Conservation (phyloP, 176 grass and related monocot genomes). For the Thinopyrum elongatum region DNA sequence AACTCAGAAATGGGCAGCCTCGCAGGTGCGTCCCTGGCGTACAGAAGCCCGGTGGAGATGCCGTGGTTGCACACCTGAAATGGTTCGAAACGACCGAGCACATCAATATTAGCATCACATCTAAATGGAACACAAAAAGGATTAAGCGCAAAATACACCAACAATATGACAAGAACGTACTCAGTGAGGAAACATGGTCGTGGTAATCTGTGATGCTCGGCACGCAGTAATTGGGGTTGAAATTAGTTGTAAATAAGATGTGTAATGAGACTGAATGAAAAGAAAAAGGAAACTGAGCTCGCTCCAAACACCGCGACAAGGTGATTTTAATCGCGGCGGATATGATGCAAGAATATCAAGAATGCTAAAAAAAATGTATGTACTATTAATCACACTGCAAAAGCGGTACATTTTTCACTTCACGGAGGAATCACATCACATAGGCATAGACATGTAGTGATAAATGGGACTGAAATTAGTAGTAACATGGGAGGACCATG, state of each 20-base stretch:
- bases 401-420: background rate
- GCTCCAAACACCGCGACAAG: background rate
- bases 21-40: constrained; percentile 1
- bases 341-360: background rate
- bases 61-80: constrained; percentile 25
- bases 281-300: background rate
- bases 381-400: background rate
- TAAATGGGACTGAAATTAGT: background rate
- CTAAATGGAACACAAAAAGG: background rate
- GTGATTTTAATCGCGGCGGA: background rate
- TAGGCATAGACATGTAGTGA: background rate
- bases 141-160: too few relatives aligned
- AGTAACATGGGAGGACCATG: too few relatives aligned
- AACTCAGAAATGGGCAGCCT: constrained; percentile 25
- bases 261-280: background rate
- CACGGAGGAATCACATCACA: background rate
- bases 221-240: background rate
- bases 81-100: background rate
- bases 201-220: too few relatives aligned
- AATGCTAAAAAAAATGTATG: too few relatives aligned
- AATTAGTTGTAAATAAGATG: background rate
- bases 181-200: too few relatives aligned
- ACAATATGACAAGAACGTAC: too few relatives aligned
- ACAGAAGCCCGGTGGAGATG: constrained; percentile 24
- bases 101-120: background rate